These are phyloP conservation scores for Solanum virginianum DNA, from an alignment of 257 asterid genomes.

Conservation along the genomic window DNA sequence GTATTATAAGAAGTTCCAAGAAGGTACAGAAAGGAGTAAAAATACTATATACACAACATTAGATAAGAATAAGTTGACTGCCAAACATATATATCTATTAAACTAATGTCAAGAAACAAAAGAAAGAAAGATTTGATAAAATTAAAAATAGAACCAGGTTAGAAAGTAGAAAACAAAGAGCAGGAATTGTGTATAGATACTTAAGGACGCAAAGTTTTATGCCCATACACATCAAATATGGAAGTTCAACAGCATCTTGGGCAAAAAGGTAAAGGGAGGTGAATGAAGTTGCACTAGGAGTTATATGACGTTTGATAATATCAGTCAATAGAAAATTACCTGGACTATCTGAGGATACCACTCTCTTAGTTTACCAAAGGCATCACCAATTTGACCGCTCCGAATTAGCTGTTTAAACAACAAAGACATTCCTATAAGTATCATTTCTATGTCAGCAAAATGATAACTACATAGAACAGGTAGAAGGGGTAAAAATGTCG, in stretches of 20 bases:
- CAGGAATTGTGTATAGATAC: background rate
- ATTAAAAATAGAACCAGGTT: background rate
- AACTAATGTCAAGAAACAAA: background rate
- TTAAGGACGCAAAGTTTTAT: background rate
- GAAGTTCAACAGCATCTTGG: background rate
- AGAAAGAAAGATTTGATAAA: background rate
- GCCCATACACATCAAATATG: background rate
- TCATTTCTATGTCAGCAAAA: background rate
- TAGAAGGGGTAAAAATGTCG: background rate
- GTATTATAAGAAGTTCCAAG: background rate
- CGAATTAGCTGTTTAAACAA: constrained; percentile 53
- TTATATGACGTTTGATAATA: background rate
- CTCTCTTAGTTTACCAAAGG: constrained; percentile 39
- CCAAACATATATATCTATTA: background rate
- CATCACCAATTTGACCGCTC: constrained; percentile 66
- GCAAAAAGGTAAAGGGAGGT: background rate
- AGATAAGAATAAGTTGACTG: background rate
- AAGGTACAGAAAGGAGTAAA: background rate
- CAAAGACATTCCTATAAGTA: background rate
- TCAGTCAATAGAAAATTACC: constrained; percentile 25
- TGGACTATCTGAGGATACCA: constrained; percentile 78
- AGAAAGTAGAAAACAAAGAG: background rate
- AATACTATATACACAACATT: background rate
- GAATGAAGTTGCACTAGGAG: background rate
- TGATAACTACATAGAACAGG: background rate